Percentiles rank a stretch among this genome's conserved stretches.
These are phyloP conservation scores for Elsinoe batatas DNA, from an alignment of 2,329 filamentous ascomycete genomes.

Conservation along the genomic window DNA sequence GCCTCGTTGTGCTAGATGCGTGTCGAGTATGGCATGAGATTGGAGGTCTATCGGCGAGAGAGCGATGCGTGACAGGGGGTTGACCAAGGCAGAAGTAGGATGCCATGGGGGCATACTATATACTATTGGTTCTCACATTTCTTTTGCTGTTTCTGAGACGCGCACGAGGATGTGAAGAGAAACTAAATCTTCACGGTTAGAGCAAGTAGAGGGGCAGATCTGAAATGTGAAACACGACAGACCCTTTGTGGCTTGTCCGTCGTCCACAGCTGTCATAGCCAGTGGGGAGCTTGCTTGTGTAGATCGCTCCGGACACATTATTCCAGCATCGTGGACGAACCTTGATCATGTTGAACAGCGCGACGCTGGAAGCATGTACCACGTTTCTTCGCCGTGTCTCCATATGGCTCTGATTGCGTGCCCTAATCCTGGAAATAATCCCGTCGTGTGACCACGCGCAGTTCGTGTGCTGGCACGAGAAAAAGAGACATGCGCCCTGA, in stretches of 20 bases:
- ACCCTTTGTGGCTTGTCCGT: constrained; percentile 10
- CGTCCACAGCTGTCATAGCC: not conserved
- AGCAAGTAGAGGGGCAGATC: constrained; percentile 6
- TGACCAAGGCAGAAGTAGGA: not conserved
- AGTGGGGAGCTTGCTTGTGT: not conserved
- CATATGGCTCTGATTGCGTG: not conserved
- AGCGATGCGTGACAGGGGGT: not conserved
- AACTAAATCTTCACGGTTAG: not conserved
- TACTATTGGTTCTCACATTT: not conserved
- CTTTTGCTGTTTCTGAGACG: not conserved
- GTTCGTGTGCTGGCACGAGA: constrained; percentile 6
- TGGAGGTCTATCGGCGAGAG: not conserved
- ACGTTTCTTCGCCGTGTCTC: not conserved
- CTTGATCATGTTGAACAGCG: not conserved
- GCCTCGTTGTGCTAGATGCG: not conserved
- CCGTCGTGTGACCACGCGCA: constrained; percentile 2
- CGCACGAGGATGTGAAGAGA: not conserved
- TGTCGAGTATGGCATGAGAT: not conserved
- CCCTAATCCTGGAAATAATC: not conserved
- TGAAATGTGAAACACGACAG: constrained; percentile 5
- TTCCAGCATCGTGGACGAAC: not conserved
- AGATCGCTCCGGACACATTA: not conserved
- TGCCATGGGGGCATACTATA: too few relatives aligned
- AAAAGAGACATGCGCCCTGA: constrained; percentile 1
- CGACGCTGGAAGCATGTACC: not conserved